Conservation (phyloP, 1,139 yeast genomes). For the Suhomyces maxii region DNA sequence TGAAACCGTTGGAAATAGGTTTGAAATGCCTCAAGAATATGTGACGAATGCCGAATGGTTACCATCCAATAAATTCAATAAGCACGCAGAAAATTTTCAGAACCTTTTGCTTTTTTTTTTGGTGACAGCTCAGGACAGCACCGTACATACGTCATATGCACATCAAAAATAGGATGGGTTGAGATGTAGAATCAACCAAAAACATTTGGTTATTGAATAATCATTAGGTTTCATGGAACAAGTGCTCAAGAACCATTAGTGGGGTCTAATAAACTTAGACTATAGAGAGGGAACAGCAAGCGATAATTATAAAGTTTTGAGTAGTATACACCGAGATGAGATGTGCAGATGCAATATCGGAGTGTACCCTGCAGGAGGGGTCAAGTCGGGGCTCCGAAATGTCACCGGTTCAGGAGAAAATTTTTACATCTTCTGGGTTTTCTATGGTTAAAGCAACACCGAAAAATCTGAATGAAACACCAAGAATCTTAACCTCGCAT, state of each 20-base stretch:
- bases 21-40: neutral
- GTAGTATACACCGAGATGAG: neutral
- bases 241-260: neutral
- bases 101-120: too few relatives aligned
- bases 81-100: neutral
- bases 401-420: neutral
- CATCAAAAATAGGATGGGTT: neutral
- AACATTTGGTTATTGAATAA: too few relatives aligned
- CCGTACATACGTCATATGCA: neutral
- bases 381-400: neutral
- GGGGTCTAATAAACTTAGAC: neutral
- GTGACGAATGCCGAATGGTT: neutral
- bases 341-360: neutral
- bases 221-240: too few relatives aligned
- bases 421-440: too few relatives aligned
- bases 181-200: too few relatives aligned
- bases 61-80: neutral
- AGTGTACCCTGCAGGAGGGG: neutral
- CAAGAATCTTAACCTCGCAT: too few relatives aligned
- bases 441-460: too few relatives aligned
- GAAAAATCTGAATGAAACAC: too few relatives aligned
- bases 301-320: neutral
- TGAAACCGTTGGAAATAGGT: neutral
- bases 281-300: neutral
- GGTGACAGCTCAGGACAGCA: neutral